A percentile compares a stretch with the other conserved stretches of the same genome.
phyloP scores from a whole-genome alignment of 371 early-diverging fungal species.

The Rhizomucor pusillus region DNA sequence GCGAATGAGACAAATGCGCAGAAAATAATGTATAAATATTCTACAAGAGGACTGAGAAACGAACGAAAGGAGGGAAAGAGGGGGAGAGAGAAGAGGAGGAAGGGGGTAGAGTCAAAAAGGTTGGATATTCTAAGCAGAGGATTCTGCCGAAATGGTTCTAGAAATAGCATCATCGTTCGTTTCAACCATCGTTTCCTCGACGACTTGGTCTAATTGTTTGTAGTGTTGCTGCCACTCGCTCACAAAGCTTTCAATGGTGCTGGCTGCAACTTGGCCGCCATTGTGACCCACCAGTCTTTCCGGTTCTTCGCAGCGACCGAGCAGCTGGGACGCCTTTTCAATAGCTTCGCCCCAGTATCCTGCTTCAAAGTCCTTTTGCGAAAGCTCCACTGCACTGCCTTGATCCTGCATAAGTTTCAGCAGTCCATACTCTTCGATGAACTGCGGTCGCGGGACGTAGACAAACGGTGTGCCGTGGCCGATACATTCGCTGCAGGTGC shows the following conservation, averaged over 20 bases:
- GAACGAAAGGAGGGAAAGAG: too few species aligned
- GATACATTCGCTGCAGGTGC: slow-evolving; percentile 80
- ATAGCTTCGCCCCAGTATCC: slow-evolving; percentile 59
- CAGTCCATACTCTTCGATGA: slow-evolving; percentile 76
- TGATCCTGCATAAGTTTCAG: slow-evolving; percentile 63
- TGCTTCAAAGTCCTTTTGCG: slow-evolving; percentile 58
- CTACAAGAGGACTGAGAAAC: too few species aligned
- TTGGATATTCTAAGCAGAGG: too few species aligned
- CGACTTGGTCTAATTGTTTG: slow-evolving; percentile 6
- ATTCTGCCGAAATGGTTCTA: neutral
- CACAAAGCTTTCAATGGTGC: slow-evolving; percentile 46
- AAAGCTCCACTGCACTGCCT: slow-evolving; percentile 63
- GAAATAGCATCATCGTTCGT: neutral
- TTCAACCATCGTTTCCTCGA: slow-evolving; percentile 2
- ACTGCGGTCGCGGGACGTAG: slow-evolving; percentile 76
- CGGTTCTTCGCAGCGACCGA: slow-evolving; percentile 36
- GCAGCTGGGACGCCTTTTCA: slow-evolving; percentile 28
- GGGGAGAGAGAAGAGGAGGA: too few species aligned
- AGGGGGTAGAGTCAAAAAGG: too few species aligned
- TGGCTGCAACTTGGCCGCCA: slow-evolving; percentile 56
- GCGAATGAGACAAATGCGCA: too few species aligned
- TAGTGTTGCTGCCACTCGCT: slow-evolving; percentile 27
- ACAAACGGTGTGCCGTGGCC: slow-evolving; percentile 72
- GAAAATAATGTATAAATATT: too few species aligned
- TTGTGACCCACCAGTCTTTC: slow-evolving; percentile 47